These are phyloP conservation scores for Psilocybe subaeruginosa DNA, from an alignment of 768 basidiomycete species.

Conservation along the genomic window DNA sequence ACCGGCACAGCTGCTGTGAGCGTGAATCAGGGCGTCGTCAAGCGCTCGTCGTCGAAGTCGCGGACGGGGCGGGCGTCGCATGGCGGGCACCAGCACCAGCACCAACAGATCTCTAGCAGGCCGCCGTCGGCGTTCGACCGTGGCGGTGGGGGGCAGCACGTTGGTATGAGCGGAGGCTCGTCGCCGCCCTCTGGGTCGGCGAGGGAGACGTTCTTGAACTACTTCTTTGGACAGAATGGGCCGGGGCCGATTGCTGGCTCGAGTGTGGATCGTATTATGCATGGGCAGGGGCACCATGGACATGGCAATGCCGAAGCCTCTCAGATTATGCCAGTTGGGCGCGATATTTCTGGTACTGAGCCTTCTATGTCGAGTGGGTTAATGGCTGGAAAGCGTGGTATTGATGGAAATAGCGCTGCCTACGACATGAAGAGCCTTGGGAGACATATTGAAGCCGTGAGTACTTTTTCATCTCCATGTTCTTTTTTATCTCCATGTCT, in stretches of 20 bases:
- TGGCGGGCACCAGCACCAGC: background rate
- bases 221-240: slow-evolving; percentile 95
- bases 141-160: slow-evolving; percentile 14
- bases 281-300: slow-evolving; percentile 21
- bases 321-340: slow-evolving; percentile 53
- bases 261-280: slow-evolving; percentile 43
- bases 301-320: slow-evolving; percentile 19
- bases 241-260: slow-evolving; percentile 70
- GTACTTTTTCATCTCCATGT: slow-evolving; percentile 31
- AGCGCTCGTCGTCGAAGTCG: slow-evolving; percentile 39
- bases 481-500: background rate
- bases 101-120: slow-evolving; percentile 17
- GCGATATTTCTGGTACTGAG: slow-evolving; percentile 65
- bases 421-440: slow-evolving; percentile 99
- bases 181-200: slow-evolving; percentile 57
- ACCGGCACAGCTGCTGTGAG: slow-evolving; percentile 36
- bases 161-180: slow-evolving; percentile 32
- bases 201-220: slow-evolving; percentile 92
- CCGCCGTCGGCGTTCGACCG: slow-evolving; percentile 37
- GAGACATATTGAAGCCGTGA: slow-evolving; percentile 95
- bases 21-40: slow-evolving; percentile 26
- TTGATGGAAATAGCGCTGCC: slow-evolving; percentile 82
- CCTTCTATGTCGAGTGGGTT: slow-evolving; percentile 56
- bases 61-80: slow-evolving; percentile 26
- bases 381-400: slow-evolving; percentile 63